These are phyloP conservation scores for Lactarius psammicola DNA, from an alignment of 768 basidiomycete species.

Conservation along the genomic window DNA sequence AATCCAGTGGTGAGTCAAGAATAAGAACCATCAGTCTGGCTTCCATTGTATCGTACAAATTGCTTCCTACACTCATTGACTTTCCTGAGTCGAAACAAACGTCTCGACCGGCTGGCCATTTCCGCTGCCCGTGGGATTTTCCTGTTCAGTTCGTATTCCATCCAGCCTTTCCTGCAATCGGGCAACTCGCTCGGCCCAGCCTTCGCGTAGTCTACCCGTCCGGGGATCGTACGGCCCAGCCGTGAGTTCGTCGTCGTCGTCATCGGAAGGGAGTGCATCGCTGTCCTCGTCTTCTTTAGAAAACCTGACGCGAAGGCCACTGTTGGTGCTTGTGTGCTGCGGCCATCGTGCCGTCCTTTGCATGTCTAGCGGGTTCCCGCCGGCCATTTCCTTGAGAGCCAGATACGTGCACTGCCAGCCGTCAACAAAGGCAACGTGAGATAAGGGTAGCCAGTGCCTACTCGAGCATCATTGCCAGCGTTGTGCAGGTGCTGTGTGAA, in stretches of 20 bases:
- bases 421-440: neutral
- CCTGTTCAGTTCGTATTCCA: slow-evolving; percentile 1
- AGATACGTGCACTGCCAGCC: slow-evolving; percentile 62
- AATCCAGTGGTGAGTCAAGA: neutral
- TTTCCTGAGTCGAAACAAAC: neutral
- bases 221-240: slow-evolving; percentile 28
- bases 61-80: slow-evolving; percentile 1
- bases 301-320: slow-evolving; percentile 53
- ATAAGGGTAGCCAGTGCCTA: slow-evolving; percentile 36
- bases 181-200: slow-evolving; percentile 17
- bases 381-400: slow-evolving; percentile 67
- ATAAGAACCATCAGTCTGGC: neutral
- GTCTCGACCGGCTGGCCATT: neutral
- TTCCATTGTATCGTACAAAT: neutral
- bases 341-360: slow-evolving; percentile 85
- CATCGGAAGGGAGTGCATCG: slow-evolving; percentile 24
- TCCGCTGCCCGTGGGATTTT: neutral
- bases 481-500: slow-evolving; percentile 64
- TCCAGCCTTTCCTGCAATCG: slow-evolving; percentile 11
- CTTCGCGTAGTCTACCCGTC: slow-evolving; percentile 25
- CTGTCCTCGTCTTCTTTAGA: slow-evolving; percentile 57
- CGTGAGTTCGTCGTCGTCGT: slow-evolving; percentile 26
- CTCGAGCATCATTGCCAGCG: slow-evolving; percentile 84
- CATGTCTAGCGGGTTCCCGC: slow-evolving; percentile 66
- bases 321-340: slow-evolving; percentile 40